Percentiles rank a stretch among this genome's conserved stretches.
Evolutionary conservation across 208 protist genomes (phyloP).

Genomic region (Strigomonas galati): DNA sequence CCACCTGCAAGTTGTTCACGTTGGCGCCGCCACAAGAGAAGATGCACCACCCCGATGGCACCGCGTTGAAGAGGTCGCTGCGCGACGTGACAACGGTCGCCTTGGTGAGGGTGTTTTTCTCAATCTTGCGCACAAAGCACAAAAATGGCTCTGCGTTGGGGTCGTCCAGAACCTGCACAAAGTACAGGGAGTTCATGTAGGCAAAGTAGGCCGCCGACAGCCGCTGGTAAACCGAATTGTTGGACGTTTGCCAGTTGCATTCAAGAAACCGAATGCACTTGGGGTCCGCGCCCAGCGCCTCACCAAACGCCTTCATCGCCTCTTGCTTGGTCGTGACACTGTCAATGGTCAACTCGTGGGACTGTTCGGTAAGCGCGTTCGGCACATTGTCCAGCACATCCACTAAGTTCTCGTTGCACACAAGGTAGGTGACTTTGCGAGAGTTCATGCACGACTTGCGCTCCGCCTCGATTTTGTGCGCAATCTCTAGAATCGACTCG

Average conservation of each 20-base stretch:
- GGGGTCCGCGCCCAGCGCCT: conserved; percentile 23
- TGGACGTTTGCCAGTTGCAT: conserved; percentile 8
- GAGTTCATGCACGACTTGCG: conserved; percentile 22
- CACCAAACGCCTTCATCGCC: conserved; percentile 24
- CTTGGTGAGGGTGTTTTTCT: not conserved
- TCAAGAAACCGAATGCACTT: conserved; percentile 34
- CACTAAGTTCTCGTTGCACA: conserved; percentile 31
- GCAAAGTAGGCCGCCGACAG: conserved; percentile 10
- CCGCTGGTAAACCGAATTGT: conserved; percentile 4
- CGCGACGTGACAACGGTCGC: conserved; percentile 8
- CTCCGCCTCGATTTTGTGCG: conserved; percentile 29
- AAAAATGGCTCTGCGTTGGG: not conserved
- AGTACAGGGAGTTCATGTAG: conserved; percentile 6
- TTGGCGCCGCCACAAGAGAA: not conserved
- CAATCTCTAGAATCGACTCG: conserved; percentile 29
- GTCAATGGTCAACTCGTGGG: too few species aligned
- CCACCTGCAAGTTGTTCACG: too few species aligned
- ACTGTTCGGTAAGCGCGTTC: conserved; percentile 11
- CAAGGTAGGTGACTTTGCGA: conserved; percentile 25
- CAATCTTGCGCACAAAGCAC: too few species aligned
- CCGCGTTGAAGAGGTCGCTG: conserved; percentile 7
- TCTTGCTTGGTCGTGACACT: conserved; percentile 13
- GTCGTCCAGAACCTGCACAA: conserved; percentile 12
- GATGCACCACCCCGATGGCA: conserved; percentile 6
- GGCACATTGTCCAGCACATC: conserved; percentile 45